A percentile compares a stretch with the other conserved stretches of the same genome.
These are phyloP conservation scores for Peniophora sp. DNA, from an alignment of 1,284 basidiomycete genomes.

Conservation along the genomic window DNA sequence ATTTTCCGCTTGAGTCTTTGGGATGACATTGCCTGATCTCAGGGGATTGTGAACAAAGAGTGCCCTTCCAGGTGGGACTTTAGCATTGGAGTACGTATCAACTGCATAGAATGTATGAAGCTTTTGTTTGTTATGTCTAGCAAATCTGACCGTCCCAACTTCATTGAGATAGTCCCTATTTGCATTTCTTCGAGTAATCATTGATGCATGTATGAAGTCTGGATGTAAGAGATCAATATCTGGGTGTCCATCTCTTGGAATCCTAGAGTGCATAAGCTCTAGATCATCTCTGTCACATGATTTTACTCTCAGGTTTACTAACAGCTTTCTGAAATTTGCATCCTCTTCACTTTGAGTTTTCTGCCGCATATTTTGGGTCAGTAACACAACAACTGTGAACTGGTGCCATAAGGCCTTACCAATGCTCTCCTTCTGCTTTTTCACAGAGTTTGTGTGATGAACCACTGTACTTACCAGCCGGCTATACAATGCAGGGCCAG, in stretches of 20 bases:
- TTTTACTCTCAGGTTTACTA: constrained; percentile 26
- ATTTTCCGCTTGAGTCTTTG: constrained; percentile 3
- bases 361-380: constrained; percentile 31
- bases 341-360: constrained; percentile 15
- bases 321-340: constrained; percentile 16
- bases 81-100: constrained; percentile 2
- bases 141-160: constrained; percentile 19
- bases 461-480: constrained; percentile 7
- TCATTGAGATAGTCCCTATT: constrained; percentile 26
- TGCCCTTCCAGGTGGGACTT: too few relatives aligned
- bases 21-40: too few relatives aligned
- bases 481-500: constrained; percentile 14
- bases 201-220: constrained; percentile 21
- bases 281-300: constrained; percentile 26
- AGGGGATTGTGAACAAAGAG: too few relatives aligned
- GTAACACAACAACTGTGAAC: constrained; percentile 25
- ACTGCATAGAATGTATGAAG: constrained; percentile 14
- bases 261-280: constrained; percentile 17
- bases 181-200: constrained; percentile 24
- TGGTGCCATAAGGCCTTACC: constrained; percentile 28
- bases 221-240: constrained; percentile 8
- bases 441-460: constrained; percentile 1
- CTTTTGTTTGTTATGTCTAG: constrained; percentile 18
- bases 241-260: constrained; percentile 7
- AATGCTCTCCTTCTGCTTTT: constrained; percentile 18